These are phyloP conservation scores for Fusarium paranaense DNA, from an alignment of 2,329 filamentous ascomycete genomes.

Conservation along the genomic window DNA sequence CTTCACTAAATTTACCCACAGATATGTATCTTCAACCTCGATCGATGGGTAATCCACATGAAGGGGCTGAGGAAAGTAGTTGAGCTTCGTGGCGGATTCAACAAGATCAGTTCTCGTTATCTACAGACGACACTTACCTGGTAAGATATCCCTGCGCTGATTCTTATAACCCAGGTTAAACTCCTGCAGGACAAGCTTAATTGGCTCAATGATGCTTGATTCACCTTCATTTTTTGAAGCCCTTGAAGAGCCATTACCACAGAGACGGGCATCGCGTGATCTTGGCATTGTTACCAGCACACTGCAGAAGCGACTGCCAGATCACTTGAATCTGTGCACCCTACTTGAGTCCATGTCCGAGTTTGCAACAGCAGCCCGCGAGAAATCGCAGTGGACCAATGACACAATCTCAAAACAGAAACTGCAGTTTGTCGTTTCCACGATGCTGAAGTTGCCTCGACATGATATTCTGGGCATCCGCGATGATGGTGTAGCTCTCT, in stretches of 20 bases:
- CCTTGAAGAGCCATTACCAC: neutral
- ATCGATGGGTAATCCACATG: slow-evolving; percentile 1
- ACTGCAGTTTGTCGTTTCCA: neutral
- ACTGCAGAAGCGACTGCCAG: neutral
- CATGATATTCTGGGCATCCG: neutral
- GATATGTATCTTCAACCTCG: neutral
- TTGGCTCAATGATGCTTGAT: neutral
- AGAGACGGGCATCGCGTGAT: neutral
- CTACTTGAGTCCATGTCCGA: neutral
- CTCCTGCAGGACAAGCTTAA: neutral
- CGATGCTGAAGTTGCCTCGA: neutral
- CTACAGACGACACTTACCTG: neutral
- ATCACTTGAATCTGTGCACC: neutral
- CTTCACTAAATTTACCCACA: neutral
- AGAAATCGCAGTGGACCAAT: neutral
- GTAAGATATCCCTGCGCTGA: neutral
- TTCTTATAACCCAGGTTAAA: neutral
- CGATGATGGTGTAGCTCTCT: neutral
- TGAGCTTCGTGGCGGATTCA: neutral
- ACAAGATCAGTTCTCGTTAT: neutral
- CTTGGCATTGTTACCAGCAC: neutral
- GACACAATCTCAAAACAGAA: neutral
- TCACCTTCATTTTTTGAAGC: neutral
- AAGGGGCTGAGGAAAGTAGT: neutral
- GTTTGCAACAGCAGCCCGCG: neutral